Evolutionary conservation across 768 basidiomycete species (phyloP).

Genomic region (Leccinum incarnatum): DNA sequence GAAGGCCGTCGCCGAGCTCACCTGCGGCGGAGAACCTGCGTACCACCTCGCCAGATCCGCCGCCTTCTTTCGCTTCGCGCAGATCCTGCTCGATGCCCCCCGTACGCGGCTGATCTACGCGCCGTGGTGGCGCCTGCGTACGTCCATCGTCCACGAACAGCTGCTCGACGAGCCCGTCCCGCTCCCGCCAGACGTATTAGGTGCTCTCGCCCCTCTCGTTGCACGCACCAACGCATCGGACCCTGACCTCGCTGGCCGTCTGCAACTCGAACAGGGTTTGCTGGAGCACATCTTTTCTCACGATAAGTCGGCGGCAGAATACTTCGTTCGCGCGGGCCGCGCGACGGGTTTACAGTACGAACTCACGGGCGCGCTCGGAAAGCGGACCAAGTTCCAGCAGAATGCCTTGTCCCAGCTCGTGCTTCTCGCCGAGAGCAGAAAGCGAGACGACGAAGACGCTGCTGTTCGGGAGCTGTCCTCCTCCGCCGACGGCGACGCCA

Average conservation of each 20-base stretch:
- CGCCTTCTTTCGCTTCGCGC: constrained; percentile 71
- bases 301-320: constrained; percentile 74
- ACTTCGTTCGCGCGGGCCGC: constrained; percentile 74
- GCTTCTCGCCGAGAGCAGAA: constrained; percentile 83
- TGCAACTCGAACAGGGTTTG: constrained; percentile 75
- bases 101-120: constrained; percentile 49
- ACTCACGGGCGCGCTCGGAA: constrained; percentile 89
- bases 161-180: constrained; percentile 78
- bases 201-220: constrained; percentile 42
- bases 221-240: constrained; percentile 40
- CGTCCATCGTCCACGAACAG: constrained; percentile 68
- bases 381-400: constrained; percentile 91
- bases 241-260: constrained; percentile 62
- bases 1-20: constrained; percentile 71
- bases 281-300: constrained; percentile 72
- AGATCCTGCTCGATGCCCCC: constrained; percentile 58
- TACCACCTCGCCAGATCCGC: constrained; percentile 82
- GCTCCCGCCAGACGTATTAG: constrained; percentile 41
- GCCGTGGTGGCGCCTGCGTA: constrained; percentile 85
- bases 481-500: neutral
- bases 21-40: constrained; percentile 88
- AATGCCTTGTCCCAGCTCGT: constrained; percentile 86
- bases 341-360: constrained; percentile 83
- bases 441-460: constrained; percentile 30
- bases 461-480: constrained; percentile 6